phyloP scores from a whole-genome alignment of 1,284 basidiomycete species.

The Kwoniella shivajii region DNA sequence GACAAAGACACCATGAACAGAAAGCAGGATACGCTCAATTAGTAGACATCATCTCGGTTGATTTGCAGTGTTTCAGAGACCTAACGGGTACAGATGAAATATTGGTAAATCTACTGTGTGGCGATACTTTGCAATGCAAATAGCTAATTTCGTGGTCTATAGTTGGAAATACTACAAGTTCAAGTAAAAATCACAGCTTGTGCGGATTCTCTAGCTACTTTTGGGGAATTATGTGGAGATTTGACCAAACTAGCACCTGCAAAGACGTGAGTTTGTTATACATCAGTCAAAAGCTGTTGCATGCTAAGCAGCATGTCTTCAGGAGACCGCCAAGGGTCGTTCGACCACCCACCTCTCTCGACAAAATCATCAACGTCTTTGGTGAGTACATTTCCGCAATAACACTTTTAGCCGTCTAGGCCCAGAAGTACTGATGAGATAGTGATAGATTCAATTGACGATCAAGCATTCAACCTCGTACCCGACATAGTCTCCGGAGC shows the following conservation, averaged over 20 bases:
- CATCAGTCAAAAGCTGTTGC: not conserved
- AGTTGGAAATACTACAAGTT: conserved; percentile 35
- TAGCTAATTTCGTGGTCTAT: not conserved
- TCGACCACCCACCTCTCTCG: conserved; percentile 24
- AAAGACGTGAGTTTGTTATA: conserved; percentile 17
- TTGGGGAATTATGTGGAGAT: conserved; percentile 46
- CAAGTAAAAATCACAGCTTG: conserved; percentile 49
- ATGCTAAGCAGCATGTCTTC: not conserved
- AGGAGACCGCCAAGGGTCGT: conserved; percentile 1
- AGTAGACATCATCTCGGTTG: conserved; percentile 62
- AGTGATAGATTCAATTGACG: conserved; percentile 81
- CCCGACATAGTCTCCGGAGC: conserved; percentile 68
- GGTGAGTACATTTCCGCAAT: conserved; percentile 18
- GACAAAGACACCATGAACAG: conserved; percentile 18
- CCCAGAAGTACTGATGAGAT: no score
- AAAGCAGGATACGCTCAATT: conserved; percentile 64
- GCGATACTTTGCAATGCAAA: no score
- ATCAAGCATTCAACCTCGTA: conserved; percentile 72
- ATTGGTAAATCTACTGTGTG: conserved; percentile 14
- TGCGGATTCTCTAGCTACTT: conserved; percentile 52
- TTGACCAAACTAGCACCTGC: conserved; percentile 34
- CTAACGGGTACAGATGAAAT: conserved; percentile 27
- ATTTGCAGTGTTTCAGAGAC: conserved; percentile 51
- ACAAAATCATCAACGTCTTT: conserved; percentile 47
- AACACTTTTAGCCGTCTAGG: not conserved